Evolutionary conservation across 345 rosid species (phyloP), one percentile per base, ranked within the genome.

Genomic region (Aquilaria malaccensis): DNA sequence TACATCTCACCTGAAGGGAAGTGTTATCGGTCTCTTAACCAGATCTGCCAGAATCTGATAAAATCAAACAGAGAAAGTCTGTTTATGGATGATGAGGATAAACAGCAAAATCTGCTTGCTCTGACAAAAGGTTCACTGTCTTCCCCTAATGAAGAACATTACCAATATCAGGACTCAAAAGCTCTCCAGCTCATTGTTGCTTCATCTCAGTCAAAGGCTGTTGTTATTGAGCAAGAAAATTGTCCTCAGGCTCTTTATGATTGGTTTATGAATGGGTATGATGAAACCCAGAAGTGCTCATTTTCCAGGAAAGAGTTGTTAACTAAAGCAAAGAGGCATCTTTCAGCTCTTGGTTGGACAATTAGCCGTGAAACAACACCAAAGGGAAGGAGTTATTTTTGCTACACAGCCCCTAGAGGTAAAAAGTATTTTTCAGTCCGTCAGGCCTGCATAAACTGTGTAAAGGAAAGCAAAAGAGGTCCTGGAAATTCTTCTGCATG

Each of bases 1-100:
- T 91, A 86, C 65, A 41, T 59, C 55, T 80, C 96, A 58, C 98
- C 98, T 65, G 60, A 67, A 49, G 81, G 86, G 14, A 72, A 72
- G 62, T 7, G 31, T 22, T 84, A 79, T 71, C 46, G 64, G 33
- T 91, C 98, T 70, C 85, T 91, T 74, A 62, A 59, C 46, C 66
- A 65, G 65, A 80, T 73, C 48, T 88, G 91, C 72, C 59, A 46
- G 33, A 65, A 50, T 64, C 52, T 90, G 67, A 51, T 14, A 30
- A 43, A 66, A 61, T 22, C 32, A 11, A 9, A 37, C 43, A 37
- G 7, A 1, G 53, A 56, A 51, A 50, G 10, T 14, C 48, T 7
- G 52, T 54, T 61, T 63, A 30, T 55, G 10, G 13, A 41, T 50
- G 58, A 62, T 13, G 60, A 33, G 51, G 72, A 61, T 48, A 68